Evolutionary conservation across 257 asterid species (phyloP), one percentile per base, ranked within the genome.

Genomic region (Petrea volubilis): DNA sequence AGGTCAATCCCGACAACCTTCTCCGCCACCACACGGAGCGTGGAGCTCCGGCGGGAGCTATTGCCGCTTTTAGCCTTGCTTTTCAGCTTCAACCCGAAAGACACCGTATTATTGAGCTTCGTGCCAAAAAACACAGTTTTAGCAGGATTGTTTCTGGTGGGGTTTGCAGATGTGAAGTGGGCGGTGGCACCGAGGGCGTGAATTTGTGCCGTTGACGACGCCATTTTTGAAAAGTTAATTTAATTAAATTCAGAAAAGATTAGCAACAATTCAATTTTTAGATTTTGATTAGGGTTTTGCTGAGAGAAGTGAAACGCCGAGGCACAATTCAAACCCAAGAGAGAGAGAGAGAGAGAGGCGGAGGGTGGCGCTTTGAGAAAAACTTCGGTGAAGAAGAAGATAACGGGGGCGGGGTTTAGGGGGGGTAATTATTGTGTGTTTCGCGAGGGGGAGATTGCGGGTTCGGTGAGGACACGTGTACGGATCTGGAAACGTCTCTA

Each of bases 1-100:
- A 91, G 75, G 56, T 91, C 97, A 74, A 91, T 91, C 49, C 97
- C 97, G 23, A 89, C 97, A 31, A 89, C 96, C 69, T 91, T 91
- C 83, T 91, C 97, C 47, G 96, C 91, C 21, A 89, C 96, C 0
- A 89, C 93, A 2, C 96, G 91, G 24, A 91, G 36, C 33, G 81
- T 23, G 29, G 76, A 28, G 70, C 57, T 49, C 6, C 83, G 72
- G 5, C 74, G 77, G 20, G 50, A 67, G 69, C 60, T 15, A 67
- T 67, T 31, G 64, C 76, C 57, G 63, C 74, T 70, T 8, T 82
- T 60, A 17, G 50, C 72, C 57, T 77, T 85, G 38, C 78, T 80
- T 58, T 76, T 85, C 57, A 83, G 75, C 79, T 80, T 87, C 70
- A 82, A 21, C 0, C 86, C 90, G 15, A 70, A 76, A 12, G 86